Evolutionary conservation across 345 rosid species (phyloP), one percentile per base, ranked within the genome.

Genomic region (Rhodamnia rubescens): DNA sequence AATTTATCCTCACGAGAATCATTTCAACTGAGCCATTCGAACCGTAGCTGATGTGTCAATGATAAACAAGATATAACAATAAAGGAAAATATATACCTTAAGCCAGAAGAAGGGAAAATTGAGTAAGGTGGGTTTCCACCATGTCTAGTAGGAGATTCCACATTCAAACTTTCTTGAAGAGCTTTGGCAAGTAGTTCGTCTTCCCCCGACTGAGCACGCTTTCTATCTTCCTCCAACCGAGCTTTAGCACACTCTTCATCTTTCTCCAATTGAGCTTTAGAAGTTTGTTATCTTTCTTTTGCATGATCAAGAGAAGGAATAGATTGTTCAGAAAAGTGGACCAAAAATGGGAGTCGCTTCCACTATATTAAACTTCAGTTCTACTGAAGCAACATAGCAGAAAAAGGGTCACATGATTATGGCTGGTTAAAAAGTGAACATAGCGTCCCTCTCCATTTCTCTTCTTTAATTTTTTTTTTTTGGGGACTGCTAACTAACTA

Each of bases 171-270:
- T 88, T 95, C 96, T 92, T 96, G 98, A 86, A 98, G 81, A 86
- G 98, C 98, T 91, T 87, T 94, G 36, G 99, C 99, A 14, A 98
- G 94, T 86, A 86, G 91, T 89, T 94, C 99, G 83, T 96, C 99
- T 90, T 98, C 98, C 89, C 95, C 98, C 59, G 93, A 36, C 82
- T 94, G 99, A 88, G 94, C 84, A 32, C 5, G 84, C 52, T 84
- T 78, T 14, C 44, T 64, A 8, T 64, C 86, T 81, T 53, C 85
- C 81, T 83, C 85, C 69, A 32, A 55, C 50, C 32, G 56, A 53
- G 81, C 82, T 74, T 85, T 55, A 56, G 51, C 85, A 88, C 80
- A 22, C 49, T 7, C 27, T 81, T 81, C 83, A 20, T 44, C 82
- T 16, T 32, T 26, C 58, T 83, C 53, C 27, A 59, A 83, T 57